These are phyloP conservation scores for Verticillium dahliae DNA, from an alignment of 2,329 filamentous ascomycete species.

Conservation along the genomic window DNA sequence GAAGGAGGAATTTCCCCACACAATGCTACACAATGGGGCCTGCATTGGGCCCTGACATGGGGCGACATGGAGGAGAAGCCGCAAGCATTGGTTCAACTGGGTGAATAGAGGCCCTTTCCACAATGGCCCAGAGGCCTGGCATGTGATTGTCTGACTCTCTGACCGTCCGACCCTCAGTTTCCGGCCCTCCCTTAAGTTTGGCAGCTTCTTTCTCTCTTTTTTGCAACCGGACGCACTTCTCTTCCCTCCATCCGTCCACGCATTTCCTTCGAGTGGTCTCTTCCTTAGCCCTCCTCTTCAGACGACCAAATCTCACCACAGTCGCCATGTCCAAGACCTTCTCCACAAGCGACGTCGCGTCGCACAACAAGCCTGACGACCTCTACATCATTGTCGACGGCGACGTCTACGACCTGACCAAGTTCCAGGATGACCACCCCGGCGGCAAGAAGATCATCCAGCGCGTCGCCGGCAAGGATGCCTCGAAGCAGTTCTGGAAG, in stretches of 20 bases:
- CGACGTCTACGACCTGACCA: constrained; percentile 92
- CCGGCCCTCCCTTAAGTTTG: neutral
- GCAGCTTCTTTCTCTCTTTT: neutral
- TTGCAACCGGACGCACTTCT: neutral
- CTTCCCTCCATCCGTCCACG: neutral
- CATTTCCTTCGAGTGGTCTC: neutral
- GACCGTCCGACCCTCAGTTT: neutral
- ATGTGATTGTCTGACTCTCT: constrained; percentile 1
- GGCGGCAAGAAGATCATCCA: constrained; percentile 61
- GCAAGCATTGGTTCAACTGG: neutral
- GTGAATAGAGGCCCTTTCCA: neutral
- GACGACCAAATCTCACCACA: neutral
- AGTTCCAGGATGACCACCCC: constrained; percentile 78
- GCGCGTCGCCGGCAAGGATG: constrained; percentile 58
- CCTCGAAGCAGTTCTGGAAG: constrained; percentile 64
- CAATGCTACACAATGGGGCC: neutral
- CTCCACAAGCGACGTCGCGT: constrained; percentile 75
- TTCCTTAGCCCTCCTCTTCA: constrained; percentile 1
- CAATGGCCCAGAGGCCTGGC: neutral
- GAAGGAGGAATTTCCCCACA: neutral
- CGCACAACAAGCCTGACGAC: constrained; percentile 81
- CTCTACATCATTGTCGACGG: constrained; percentile 89
- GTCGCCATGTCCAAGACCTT: constrained; percentile 80
- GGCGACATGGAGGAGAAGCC: neutral
- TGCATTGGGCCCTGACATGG: neutral